Evolutionary conservation across 2,329 filamentous ascomycete genomes (phyloP), one percentile per base, ranked within the genome.

Genomic region (Raffaelea ambrosiae): DNA sequence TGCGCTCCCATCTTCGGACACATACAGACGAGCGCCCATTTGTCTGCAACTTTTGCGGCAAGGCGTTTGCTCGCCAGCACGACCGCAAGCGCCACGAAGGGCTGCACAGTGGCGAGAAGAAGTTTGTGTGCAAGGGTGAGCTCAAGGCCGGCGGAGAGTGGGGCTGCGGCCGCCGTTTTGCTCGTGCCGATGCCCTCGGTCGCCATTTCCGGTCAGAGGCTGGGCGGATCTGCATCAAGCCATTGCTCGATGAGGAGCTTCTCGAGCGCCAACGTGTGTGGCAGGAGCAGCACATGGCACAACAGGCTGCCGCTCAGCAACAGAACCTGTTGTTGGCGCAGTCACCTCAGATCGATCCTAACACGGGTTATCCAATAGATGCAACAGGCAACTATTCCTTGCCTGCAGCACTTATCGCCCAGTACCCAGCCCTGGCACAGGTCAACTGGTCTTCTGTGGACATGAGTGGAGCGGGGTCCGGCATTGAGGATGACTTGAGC

Each of bases 11-110:
- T 68, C 68, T 97, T 51, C 86, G 93, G 42, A 98, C 93, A 0
- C 93, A 98, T 62, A 98, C 93, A 0, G 93, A 98, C 59, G 93
- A 98, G 70, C 80, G 93, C 43, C 93, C 93, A 0, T 98, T 97
- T 60, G 91, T 97, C 3, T 98, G 93, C 62, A 96, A 88, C 0
- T 88, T 97, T 9, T 98, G 93, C 57, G 88, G 88, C 46, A 98
- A 98, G 66, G 93, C 93, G 0, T 98, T 98, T 67, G 93, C 93
- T 5, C 84, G 93, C 22, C 93, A 98, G 62, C 93, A 98, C 62
- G 93, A 98, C 63, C 84, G 93, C 41, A 98, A 98, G 67, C 84
- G 93, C 36, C 93, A 98, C 65, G 93, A 98, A 68, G 90, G 91
- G 36, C 71, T 98, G 39, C 93, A 98, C 61, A 94, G 88, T 0